Base-by-base conservation (phyloP, 805 yeast genomes). In the Ogataea populi-albae region DNA sequence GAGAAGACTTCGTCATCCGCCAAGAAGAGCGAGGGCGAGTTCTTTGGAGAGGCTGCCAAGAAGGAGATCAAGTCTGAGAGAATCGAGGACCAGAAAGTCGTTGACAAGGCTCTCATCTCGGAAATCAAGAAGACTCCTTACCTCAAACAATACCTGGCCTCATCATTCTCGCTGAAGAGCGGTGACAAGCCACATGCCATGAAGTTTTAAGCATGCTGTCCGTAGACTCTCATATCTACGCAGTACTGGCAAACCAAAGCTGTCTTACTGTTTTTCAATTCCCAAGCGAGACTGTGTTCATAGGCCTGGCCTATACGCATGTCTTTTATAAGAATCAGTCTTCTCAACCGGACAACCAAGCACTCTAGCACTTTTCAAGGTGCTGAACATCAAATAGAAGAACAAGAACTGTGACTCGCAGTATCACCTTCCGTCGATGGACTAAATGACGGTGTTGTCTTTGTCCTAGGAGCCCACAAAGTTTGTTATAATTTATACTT, bases 111-210 rank as follows among this genome's bases (percentile, higher is more conserved):
- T 63, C 79, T 91, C 65, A 75, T 93, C 63, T 75, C 89, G 59
- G 93, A 86, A 75, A 84, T 93, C 76, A 88, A 89, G 82, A 86
- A 89, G 80, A 88, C 96, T 64, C 95, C 97, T 69, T 81, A 87
- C 69, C 85, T 91, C 71, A 86, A 87, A 74, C 95, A 89, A 75
- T 91, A 91, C 85, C 80, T 91, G 69, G 83, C 96, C 57, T 68
- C 97, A 58, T 74, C 94, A 55, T 91, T 91, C 88, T 83, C 96
- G 57, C 82, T 93, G 73, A 89, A 87, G 86, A 81, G 78, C 74
- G 98, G 98, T 73, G 98, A 91, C 80, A 87, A 76, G 74, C 98
- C 98, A 64, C 98, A 91, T 75, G 80, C 84, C 70, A 86, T 93
- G 83, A 87, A 88, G 79, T 91, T 93, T 73, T 91, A 87, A 83